phyloP scores from a whole-genome alignment of 1,284 basidiomycete species.

The Marasmius tenuissimus region DNA sequence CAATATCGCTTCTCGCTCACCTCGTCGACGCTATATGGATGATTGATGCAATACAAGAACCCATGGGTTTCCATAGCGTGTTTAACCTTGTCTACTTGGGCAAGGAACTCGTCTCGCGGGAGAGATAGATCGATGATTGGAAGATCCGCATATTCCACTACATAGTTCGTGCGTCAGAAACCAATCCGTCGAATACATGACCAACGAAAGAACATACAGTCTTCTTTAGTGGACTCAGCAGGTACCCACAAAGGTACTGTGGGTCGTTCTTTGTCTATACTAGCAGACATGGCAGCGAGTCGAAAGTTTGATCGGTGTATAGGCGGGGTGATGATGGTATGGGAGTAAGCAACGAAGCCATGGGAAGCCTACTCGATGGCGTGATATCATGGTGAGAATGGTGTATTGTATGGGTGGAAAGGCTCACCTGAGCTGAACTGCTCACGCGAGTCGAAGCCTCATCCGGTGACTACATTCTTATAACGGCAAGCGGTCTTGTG shows the following conservation, averaged over 20 bases:
- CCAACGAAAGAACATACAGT: constrained; percentile 26
- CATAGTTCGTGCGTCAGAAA: background rate
- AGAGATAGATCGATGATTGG: constrained; percentile 62
- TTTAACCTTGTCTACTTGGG: constrained; percentile 48
- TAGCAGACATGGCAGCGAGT: background rate
- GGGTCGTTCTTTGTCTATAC: constrained; percentile 16
- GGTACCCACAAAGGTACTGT: constrained; percentile 34
- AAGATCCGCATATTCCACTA: constrained; percentile 70
- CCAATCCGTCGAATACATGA: background rate
- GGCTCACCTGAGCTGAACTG: too few species aligned
- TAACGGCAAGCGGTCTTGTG: too few species aligned
- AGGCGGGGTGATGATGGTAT: too few species aligned
- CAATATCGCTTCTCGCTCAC: constrained; percentile 23
- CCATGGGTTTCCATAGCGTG: constrained; percentile 60
- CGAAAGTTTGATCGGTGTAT: too few species aligned
- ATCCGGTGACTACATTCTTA: too few species aligned
- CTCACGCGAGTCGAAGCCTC: too few species aligned
- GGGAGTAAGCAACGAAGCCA: too few species aligned
- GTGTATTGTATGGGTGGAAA: too few species aligned
- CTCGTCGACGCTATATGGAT: constrained; percentile 48
- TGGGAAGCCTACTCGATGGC: too few species aligned
- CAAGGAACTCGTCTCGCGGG: constrained; percentile 41
- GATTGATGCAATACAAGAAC: constrained; percentile 64
- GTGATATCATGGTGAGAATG: too few species aligned
- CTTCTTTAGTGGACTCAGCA: constrained; percentile 30